Conservation (phyloP, 371 early-diverging fungal genomes). For the Saksenaea vasiformis region DNA sequence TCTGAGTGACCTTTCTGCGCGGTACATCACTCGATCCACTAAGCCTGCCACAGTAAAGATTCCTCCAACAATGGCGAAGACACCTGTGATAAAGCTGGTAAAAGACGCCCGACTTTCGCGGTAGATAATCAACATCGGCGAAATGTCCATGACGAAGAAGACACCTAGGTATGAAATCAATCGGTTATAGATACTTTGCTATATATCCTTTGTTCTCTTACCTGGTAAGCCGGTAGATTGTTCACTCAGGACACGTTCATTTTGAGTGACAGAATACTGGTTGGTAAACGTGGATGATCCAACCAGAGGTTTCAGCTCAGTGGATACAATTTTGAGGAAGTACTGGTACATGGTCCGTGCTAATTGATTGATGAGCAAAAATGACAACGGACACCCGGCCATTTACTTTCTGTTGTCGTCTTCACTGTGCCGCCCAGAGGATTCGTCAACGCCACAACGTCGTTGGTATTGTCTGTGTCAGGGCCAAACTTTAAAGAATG, state of each 20-base stretch:
- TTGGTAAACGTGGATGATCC: slow-evolving; percentile 76
- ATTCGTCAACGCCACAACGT: slow-evolving; percentile 64
- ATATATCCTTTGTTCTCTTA: slow-evolving; percentile 22
- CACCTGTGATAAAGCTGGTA: slow-evolving; percentile 83
- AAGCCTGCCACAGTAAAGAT: slow-evolving; percentile 94
- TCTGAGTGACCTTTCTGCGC: slow-evolving; percentile 78
- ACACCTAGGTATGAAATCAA: slow-evolving; percentile 59
- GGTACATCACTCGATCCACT: slow-evolving; percentile 88
- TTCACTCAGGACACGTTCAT: slow-evolving; percentile 53
- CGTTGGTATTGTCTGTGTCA: slow-evolving; percentile 20
- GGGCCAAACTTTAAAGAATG: slow-evolving; percentile 82
- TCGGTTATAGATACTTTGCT: background rate
- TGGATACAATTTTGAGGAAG: slow-evolving; percentile 93
- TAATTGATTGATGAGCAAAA: slow-evolving; percentile 10
- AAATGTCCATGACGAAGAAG: slow-evolving; percentile 95
- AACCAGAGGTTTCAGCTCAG: slow-evolving; percentile 71
- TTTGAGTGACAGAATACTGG: slow-evolving; percentile 93
- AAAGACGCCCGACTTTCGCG: slow-evolving; percentile 83
- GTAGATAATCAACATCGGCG: slow-evolving; percentile 94
- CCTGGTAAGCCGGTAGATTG: slow-evolving; percentile 52
- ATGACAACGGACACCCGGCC: background rate
- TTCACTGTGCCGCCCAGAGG: slow-evolving; percentile 76
- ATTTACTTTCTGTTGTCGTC: slow-evolving; percentile 43
- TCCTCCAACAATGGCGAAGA: slow-evolving; percentile 95
- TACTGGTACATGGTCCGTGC: slow-evolving; percentile 76